Base-by-base conservation (phyloP, 805 yeast genomes). In the Cephaloascus fragrans region DNA sequence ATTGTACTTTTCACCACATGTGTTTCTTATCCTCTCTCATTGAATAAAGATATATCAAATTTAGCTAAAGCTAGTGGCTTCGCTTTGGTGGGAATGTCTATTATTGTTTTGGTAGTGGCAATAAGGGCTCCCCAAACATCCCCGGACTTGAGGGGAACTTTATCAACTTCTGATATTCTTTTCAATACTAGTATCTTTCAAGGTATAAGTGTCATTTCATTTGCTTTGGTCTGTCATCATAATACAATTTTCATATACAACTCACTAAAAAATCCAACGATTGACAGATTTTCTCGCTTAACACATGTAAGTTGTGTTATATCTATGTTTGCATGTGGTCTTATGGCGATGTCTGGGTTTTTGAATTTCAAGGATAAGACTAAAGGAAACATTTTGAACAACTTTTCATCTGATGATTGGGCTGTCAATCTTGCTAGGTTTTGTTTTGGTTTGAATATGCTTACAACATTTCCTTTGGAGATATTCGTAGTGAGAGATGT, bases 161-260 rank as follows among this genome's bases (percentile, higher is more conserved):
- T 82, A 15, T 52, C 75, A 0, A 41, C 56, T 10, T 38, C 60
- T 32, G 62, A 69, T 26, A 67, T 74, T 62, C 62, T 85, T 3
- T 52, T 86, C 37, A 80, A 80, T 45, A 57, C 69, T 10, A 77
- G 78, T 33, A 62, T 89, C 3, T 86, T 89, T 54, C 95, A 89
- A 57, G 96, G 96, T 2, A 77, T 89, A 19, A 81, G 93, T n/a
- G 95, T 89, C 37, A 86, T 89, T 26, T 87, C 96, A 1, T 89
- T 89, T 63, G 97, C 97, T 2, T 71, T 90, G 47, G 97, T 89
- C 3, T 89, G 97, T 53, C 97, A 89, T 53, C 97, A 89, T 57
- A 89, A 89, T 55, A 87, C 97, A 0, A 76, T 90, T 20, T 83
- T 89, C 51, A 90, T 89, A 34, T 89, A 80, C 62, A 86, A 85